A percentile compares a stretch with the other conserved stretches of the same genome.
These are phyloP conservation scores for Paraleonurus japonicus DNA, from an alignment of 257 asterid species.

Conservation along the genomic window DNA sequence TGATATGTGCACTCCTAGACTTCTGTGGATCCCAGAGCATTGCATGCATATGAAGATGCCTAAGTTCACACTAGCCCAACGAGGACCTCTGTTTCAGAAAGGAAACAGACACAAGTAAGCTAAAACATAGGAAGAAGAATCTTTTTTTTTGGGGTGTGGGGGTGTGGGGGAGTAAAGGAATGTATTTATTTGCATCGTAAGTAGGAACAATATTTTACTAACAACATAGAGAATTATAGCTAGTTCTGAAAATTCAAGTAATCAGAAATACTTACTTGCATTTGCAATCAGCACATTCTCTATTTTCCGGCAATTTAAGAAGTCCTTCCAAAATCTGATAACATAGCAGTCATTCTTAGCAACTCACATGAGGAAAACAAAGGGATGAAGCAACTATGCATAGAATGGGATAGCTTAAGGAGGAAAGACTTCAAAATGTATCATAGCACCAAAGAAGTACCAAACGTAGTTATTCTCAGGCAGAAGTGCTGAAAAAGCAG, in stretches of 20 bases:
- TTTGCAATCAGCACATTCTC: constrained; percentile 99
- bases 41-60: constrained; percentile 99
- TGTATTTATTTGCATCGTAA: neutral
- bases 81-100: constrained; percentile 76
- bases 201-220: neutral
- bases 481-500: neutral
- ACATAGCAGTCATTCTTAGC: constrained; percentile 23
- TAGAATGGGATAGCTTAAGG: neutral
- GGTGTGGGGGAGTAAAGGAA: neutral
- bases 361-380: constrained; percentile 14
- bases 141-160: neutral
- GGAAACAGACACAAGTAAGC: neutral
- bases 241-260: neutral
- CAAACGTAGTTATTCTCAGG: neutral
- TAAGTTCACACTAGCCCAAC: constrained; percentile 99
- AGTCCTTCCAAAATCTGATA: constrained; percentile 92
- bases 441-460: neutral
- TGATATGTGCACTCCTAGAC: constrained; percentile 99
- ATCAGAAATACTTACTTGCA: constrained; percentile 64
- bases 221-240: neutral
- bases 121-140: neutral
- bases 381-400: constrained; percentile 7
- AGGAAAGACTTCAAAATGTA: neutral
- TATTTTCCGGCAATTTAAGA: constrained; percentile 95
- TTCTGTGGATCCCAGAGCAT: constrained; percentile 99